Percentiles rank a stretch among this genome's conserved stretches.
Evolutionary conservation across 495 filamentous ascomycete genomes (phyloP).

Genomic region (Xylaria telfairii): DNA sequence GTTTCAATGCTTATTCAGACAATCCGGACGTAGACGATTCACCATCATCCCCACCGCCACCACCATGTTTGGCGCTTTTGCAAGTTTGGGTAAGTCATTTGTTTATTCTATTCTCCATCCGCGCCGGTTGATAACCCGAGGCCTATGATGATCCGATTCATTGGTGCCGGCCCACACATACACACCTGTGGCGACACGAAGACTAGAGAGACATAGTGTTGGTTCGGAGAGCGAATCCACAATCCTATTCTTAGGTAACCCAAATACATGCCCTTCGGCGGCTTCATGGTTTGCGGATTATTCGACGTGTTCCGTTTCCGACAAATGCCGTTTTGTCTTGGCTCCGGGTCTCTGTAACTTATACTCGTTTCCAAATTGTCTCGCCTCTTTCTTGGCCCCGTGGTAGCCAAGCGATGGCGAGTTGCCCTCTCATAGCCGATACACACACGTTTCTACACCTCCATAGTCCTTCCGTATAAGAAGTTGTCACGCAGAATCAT

Average conservation of each 20-base stretch:
- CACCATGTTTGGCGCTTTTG: slow-evolving; percentile 44
- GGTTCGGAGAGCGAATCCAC: slow-evolving; percentile 15
- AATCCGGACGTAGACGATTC: slow-evolving; percentile 6
- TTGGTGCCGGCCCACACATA: slow-evolving; percentile 19
- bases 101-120: background rate
- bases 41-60: background rate
- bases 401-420: background rate
- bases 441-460: background rate
- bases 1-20: slow-evolving; percentile 1
- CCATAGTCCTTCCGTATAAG: background rate
- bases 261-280: background rate
- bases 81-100: slow-evolving; percentile 43
- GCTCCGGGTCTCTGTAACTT: background rate
- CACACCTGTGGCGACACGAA: background rate
- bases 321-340: background rate
- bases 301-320: background rate
- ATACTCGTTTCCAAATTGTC: background rate
- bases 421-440: background rate
- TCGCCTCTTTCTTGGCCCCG: background rate
- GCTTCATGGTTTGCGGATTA: background rate
- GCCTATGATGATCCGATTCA: background rate
- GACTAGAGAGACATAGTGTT: background rate
- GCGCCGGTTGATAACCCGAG: background rate
- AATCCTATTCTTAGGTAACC: background rate
- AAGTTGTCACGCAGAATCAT: slow-evolving; percentile 28